Evolutionary conservation across 1,284 basidiomycete genomes (phyloP).

Genomic region (Trichosporon sp.): DNA sequence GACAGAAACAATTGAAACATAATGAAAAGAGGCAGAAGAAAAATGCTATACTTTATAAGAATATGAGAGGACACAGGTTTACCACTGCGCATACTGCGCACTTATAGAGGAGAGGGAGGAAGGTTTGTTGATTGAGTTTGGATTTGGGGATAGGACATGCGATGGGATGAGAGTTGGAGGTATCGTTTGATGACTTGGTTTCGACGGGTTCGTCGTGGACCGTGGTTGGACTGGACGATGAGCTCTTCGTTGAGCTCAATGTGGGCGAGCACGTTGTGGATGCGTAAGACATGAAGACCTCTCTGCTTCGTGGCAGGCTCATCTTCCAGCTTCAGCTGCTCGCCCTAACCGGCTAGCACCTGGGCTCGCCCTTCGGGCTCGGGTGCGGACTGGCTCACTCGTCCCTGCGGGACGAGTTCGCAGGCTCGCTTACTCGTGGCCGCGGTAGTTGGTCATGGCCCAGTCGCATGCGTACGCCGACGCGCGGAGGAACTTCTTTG

Average conservation of each 20-base stretch:
- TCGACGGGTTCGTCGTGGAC: not conserved
- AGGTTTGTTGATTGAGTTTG: not conserved
- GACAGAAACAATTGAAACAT: not conserved
- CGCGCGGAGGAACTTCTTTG: constrained; percentile 93
- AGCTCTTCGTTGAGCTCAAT: too few relatives aligned
- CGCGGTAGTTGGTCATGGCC: constrained; percentile 39
- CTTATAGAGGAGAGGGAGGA: not conserved
- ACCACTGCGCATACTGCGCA: constrained; percentile 2
- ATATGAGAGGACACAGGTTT: constrained; percentile 8
- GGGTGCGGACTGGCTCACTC: too few relatives aligned
- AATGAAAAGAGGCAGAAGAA: too few relatives aligned
- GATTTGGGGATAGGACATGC: not conserved
- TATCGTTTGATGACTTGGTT: not conserved
- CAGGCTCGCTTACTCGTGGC: not conserved
- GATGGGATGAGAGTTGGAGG: not conserved
- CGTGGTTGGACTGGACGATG: too few relatives aligned
- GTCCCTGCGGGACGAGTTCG: too few relatives aligned
- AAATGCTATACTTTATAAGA: not conserved
- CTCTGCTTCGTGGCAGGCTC: too few relatives aligned
- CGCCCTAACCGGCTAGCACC: too few relatives aligned
- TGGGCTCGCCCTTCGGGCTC: too few relatives aligned
- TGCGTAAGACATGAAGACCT: too few relatives aligned
- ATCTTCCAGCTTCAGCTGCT: too few relatives aligned
- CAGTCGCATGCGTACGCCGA: constrained; percentile 54
- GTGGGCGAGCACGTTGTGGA: too few relatives aligned